These are phyloP conservation scores for Mycogone perniciosa DNA, from an alignment of 2,329 filamentous ascomycete species.

Conservation along the genomic window DNA sequence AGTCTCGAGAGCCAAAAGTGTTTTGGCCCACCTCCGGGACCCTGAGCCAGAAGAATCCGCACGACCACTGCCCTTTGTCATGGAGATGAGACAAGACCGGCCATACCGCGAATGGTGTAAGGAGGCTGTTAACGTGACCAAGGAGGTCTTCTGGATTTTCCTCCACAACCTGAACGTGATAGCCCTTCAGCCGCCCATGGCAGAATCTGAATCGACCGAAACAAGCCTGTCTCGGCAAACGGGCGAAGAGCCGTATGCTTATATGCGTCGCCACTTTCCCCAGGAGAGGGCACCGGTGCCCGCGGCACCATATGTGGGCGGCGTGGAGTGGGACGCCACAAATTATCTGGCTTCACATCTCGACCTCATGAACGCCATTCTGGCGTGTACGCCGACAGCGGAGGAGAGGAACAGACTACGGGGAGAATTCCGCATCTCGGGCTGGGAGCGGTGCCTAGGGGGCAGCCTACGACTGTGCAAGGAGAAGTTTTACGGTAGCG, in stretches of 20 bases:
- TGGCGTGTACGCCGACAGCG: slow-evolving; percentile 68
- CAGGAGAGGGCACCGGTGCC: slow-evolving; percentile 82
- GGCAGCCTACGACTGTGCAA: slow-evolving; percentile 84
- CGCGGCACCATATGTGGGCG: slow-evolving; percentile 90
- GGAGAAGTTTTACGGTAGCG: slow-evolving; percentile 91
- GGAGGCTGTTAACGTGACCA: slow-evolving; percentile 86
- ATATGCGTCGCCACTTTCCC: slow-evolving; percentile 71
- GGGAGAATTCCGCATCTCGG: slow-evolving; percentile 70
- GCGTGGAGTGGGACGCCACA: slow-evolving; percentile 97
- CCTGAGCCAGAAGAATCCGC: slow-evolving; percentile 68
- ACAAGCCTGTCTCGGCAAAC: slow-evolving; percentile 16
- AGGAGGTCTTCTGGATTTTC: slow-evolving; percentile 99
- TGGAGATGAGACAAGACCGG: slow-evolving; percentile 79
- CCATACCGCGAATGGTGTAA: slow-evolving; percentile 94
- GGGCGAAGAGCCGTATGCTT: slow-evolving; percentile 44
- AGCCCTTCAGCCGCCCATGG: slow-evolving; percentile 48
- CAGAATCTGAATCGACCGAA: slow-evolving; percentile 16
- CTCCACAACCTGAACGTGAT: slow-evolving; percentile 89
- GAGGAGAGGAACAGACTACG: slow-evolving; percentile 72
- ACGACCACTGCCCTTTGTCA: slow-evolving; percentile 75
- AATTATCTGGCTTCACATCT: slow-evolving; percentile 92
- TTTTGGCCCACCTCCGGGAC: slow-evolving; percentile 75
- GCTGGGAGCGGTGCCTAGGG: slow-evolving; percentile 87
- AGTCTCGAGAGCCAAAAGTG: slow-evolving; percentile 61
- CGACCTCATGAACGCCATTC: slow-evolving; percentile 83